Evolutionary conservation across 768 basidiomycete species (phyloP).

Genomic region (Gloeostereum incarnatum): DNA sequence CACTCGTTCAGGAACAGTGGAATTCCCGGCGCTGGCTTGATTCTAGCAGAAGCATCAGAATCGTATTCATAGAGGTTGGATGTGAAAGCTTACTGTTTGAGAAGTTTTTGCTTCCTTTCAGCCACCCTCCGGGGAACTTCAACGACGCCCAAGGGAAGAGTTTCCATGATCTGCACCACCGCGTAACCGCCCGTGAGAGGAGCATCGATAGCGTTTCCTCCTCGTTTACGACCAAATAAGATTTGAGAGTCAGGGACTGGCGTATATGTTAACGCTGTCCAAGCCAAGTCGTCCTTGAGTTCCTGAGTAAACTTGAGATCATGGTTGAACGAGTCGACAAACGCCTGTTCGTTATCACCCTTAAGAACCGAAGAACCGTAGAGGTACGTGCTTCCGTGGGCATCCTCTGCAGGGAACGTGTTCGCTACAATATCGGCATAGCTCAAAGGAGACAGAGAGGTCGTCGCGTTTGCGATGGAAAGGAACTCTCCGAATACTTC

Average conservation of each 20-base stretch:
- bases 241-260: constrained; percentile 26
- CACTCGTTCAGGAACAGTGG: constrained; percentile 10
- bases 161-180: constrained; percentile 22
- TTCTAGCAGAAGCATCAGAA: not conserved
- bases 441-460: constrained; percentile 19
- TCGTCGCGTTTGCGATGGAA: constrained; percentile 20
- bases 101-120: constrained; percentile 15
- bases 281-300: constrained; percentile 15
- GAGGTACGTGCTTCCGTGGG: constrained; percentile 19
- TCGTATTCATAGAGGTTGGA: not conserved
- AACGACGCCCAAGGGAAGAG: constrained; percentile 10
- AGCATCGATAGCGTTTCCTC: constrained; percentile 28
- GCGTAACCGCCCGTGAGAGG: constrained; percentile 22
- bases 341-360: constrained; percentile 17
- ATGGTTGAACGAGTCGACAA: constrained; percentile 20
- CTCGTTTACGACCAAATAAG: constrained; percentile 19
- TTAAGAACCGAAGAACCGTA: constrained; percentile 27
- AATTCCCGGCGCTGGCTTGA: constrained; percentile 1
- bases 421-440: constrained; percentile 25
- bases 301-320: constrained; percentile 18
- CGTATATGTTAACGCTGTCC: constrained; percentile 24
- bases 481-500: constrained; percentile 29
- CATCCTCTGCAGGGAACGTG: constrained; percentile 18
- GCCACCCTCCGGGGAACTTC: constrained; percentile 14
- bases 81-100: constrained; percentile 18